Evolutionary conservation across 352 stramenopile species (phyloP).

Genomic region (Globisporangium megalacanthum): DNA sequence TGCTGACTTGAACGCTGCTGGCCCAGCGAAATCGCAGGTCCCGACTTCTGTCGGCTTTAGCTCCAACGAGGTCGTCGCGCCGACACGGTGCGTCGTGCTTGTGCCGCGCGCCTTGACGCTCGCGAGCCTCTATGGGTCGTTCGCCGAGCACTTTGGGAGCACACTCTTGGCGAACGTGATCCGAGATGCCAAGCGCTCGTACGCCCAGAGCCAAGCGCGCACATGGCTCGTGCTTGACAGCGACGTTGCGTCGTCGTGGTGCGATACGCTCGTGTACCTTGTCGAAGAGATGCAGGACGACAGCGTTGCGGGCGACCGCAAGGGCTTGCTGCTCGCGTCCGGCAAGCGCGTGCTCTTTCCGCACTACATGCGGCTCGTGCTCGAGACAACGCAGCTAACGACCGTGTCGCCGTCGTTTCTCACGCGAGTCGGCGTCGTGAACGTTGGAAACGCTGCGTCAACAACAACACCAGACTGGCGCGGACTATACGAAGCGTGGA

Average conservation of each 20-base stretch:
- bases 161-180: constrained; percentile 36
- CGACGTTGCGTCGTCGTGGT: constrained; percentile 39
- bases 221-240: constrained; percentile 73
- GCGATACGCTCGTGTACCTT: constrained; percentile 37
- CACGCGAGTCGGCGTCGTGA: constrained; percentile 33
- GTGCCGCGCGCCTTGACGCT: constrained; percentile 32
- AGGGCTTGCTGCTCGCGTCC: constrained; percentile 29
- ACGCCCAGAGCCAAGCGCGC: constrained; percentile 14
- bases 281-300: constrained; percentile 18
- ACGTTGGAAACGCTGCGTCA: constrained; percentile 13
- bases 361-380: constrained; percentile 29
- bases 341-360: constrained; percentile 37
- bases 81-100: constrained; percentile 27
- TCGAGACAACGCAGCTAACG: constrained; percentile 46
- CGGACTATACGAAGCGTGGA: constrained; percentile 42
- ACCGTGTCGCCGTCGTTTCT: constrained; percentile 52
- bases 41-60: background rate
- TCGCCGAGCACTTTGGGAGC: constrained; percentile 13
- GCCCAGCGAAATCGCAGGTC: background rate
- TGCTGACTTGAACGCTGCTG: background rate
- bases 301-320: constrained; percentile 4
- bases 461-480: constrained; percentile 13
- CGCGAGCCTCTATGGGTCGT: constrained; percentile 25
- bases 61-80: constrained; percentile 1
- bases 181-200: constrained; percentile 35